Evolutionary conservation across 2,329 filamentous ascomycete species (phyloP).

Genomic region (Talaromyces sp.): DNA sequence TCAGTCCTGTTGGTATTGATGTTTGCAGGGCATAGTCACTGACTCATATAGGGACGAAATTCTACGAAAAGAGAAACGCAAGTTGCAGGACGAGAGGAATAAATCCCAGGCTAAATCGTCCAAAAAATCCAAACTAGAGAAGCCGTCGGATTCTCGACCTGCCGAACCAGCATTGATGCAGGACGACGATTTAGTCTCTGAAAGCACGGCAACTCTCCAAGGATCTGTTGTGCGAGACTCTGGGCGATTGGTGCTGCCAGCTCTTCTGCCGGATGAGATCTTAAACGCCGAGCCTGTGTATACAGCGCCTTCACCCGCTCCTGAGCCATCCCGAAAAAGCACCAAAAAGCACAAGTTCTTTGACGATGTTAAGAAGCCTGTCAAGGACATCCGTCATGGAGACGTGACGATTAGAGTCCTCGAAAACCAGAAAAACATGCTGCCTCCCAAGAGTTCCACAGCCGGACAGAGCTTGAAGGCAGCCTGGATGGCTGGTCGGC

Average conservation of each 20-base stretch:
- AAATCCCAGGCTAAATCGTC: slow-evolving; percentile 33
- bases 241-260: slow-evolving; percentile 39
- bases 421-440: slow-evolving; percentile 34
- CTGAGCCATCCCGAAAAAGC: slow-evolving; percentile 24
- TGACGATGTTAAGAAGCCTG: slow-evolving; percentile 42
- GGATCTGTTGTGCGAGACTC: slow-evolving; percentile 32
- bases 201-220: slow-evolving; percentile 38
- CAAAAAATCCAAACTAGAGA: slow-evolving; percentile 26
- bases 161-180: slow-evolving; percentile 11
- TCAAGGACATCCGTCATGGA: slow-evolving; percentile 48
- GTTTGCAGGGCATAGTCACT: neutral
- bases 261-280: slow-evolving; percentile 48
- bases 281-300: slow-evolving; percentile 42
- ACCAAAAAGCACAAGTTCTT: slow-evolving; percentile 46
- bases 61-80: slow-evolving; percentile 34
- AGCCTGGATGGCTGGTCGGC: slow-evolving; percentile 34
- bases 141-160: slow-evolving; percentile 9
- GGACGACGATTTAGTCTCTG: slow-evolving; percentile 36
- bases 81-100: slow-evolving; percentile 33
- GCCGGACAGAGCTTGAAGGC: slow-evolving; percentile 32
- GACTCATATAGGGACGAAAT: slow-evolving; percentile 29
- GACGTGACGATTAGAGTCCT: slow-evolving; percentile 47
- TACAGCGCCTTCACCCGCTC: slow-evolving; percentile 42
- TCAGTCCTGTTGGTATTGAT: slow-evolving; percentile 17
- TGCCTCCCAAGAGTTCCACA: slow-evolving; percentile 44